A percentile compares a stretch with the other conserved stretches of the same genome.
Conservation (phyloP, 2,329 filamentous ascomycete species). For the Talaromyces sp. region DNA sequence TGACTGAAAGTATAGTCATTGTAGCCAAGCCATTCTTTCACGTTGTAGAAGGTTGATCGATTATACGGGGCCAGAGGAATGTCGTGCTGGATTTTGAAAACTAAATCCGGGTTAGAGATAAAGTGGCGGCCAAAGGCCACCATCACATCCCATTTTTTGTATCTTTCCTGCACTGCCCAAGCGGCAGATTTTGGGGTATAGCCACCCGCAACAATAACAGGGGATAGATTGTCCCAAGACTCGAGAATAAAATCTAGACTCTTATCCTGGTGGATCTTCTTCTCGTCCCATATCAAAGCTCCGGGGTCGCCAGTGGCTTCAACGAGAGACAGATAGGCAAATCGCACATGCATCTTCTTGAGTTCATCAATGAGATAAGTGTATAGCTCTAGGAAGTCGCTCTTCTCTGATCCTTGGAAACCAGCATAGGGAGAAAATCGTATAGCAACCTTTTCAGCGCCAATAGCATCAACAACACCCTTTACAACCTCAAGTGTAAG, state of each 20-base stretch:
- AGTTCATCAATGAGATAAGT: slow-evolving; percentile 56
- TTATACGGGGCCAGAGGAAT: slow-evolving; percentile 20
- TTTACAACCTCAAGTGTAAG: slow-evolving; percentile 55
- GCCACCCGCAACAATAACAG: slow-evolving; percentile 44
- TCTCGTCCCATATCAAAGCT: slow-evolving; percentile 3
- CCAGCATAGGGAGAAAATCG: slow-evolving; percentile 44
- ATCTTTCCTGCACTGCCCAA: slow-evolving; percentile 32
- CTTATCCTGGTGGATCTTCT: slow-evolving; percentile 10
- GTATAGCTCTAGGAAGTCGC: slow-evolving; percentile 64
- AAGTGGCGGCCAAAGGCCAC: slow-evolving; percentile 39
- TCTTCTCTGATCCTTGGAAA: slow-evolving; percentile 55
- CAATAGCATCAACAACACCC: slow-evolving; percentile 44
- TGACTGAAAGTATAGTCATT: slow-evolving; percentile 35
- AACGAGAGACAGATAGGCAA: slow-evolving; percentile 64
- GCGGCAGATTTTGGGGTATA: slow-evolving; percentile 43
- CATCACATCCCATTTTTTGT: slow-evolving; percentile 25
- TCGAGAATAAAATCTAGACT: slow-evolving; percentile 46
- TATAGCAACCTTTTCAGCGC: slow-evolving; percentile 45
- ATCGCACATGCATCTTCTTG: slow-evolving; percentile 45
- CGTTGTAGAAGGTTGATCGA: slow-evolving; percentile 20
- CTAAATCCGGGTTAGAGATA: slow-evolving; percentile 29
- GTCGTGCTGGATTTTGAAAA: slow-evolving; percentile 17
- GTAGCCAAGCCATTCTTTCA: slow-evolving; percentile 18
- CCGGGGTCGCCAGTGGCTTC: slow-evolving; percentile 51
- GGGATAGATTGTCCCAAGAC: slow-evolving; percentile 41